These are phyloP conservation scores for Cladorrhinum sp. DNA, from an alignment of 2,329 filamentous ascomycete species.

Conservation along the genomic window DNA sequence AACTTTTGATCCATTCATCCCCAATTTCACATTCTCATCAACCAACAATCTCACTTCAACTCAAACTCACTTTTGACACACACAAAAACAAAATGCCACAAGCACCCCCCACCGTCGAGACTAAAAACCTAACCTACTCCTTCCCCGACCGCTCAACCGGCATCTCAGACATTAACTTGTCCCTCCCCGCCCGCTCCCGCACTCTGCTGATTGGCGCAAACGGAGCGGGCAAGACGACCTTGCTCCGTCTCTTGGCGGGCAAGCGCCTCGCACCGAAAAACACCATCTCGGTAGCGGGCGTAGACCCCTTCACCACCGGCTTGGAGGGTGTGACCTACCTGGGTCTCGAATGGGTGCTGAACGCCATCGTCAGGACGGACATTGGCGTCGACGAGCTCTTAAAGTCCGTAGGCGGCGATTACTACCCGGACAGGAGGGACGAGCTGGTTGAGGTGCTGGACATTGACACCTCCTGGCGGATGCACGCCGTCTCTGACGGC, in stretches of 20 bases:
- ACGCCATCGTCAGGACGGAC: conserved; percentile 92
- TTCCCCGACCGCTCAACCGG: conserved; percentile 86
- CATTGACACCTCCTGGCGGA: conserved; percentile 87
- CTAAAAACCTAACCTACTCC: conserved; percentile 76
- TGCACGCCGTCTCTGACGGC: conserved; percentile 93
- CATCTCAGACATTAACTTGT: conserved; percentile 68
- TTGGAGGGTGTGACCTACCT: conserved; percentile 96
- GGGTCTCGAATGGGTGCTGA: conserved; percentile 95
- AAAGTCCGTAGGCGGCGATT: conserved; percentile 78
- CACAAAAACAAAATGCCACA: conserved; percentile 28
- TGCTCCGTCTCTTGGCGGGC: conserved; percentile 88
- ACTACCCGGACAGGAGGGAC: conserved; percentile 77
- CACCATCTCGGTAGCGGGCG: conserved; percentile 73
- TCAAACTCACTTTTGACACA: not conserved
- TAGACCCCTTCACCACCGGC: conserved; percentile 87
- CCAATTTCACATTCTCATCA: not conserved
- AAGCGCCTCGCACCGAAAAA: conserved; percentile 82
- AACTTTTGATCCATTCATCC: not conserved
- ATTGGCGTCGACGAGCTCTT: conserved; percentile 88
- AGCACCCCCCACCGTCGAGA: conserved; percentile 61
- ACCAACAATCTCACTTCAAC: not conserved
- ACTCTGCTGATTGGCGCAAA: conserved; percentile 95
- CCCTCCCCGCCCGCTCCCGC: conserved; percentile 77
- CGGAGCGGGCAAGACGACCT: conserved; percentile 94
- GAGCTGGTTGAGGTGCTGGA: conserved; percentile 86